These are phyloP conservation scores for Venustampulla echinocandica DNA, from an alignment of 495 filamentous ascomycete genomes.

Conservation along the genomic window DNA sequence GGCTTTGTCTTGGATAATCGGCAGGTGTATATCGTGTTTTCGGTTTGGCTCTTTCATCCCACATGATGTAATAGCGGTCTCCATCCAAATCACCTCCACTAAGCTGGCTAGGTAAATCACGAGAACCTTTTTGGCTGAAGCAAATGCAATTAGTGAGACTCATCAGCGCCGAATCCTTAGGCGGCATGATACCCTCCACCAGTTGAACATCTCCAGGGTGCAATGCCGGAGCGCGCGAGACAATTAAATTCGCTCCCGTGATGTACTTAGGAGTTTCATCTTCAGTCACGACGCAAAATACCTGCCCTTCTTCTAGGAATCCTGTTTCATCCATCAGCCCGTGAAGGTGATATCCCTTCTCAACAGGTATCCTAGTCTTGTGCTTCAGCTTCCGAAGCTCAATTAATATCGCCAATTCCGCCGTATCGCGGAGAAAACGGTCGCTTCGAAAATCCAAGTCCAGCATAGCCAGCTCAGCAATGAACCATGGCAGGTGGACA, in stretches of 20 bases:
- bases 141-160: constrained; percentile 63
- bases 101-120: constrained; percentile 68
- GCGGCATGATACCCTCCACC: constrained; percentile 43
- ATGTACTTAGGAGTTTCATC: constrained; percentile 24
- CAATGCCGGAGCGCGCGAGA: constrained; percentile 67
- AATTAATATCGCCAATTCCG: constrained; percentile 56
- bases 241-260: constrained; percentile 33
- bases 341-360: constrained; percentile 60
- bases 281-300: constrained; percentile 45
- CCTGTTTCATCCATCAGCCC: constrained; percentile 81
- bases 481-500: constrained; percentile 48
- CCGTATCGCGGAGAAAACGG: constrained; percentile 49
- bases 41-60: constrained; percentile 42
- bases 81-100: constrained; percentile 80
- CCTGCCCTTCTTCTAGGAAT: constrained; percentile 53
- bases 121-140: constrained; percentile 58
- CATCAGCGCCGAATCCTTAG: constrained; percentile 49
- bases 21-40: constrained; percentile 43
- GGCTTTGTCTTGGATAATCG: constrained; percentile 50
- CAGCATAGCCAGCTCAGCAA: constrained; percentile 43
- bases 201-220: constrained; percentile 75
- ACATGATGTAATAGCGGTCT: constrained; percentile 69
- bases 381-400: constrained; percentile 67
- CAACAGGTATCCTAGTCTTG: constrained; percentile 61
- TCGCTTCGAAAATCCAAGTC: constrained; percentile 55